Base-by-base conservation (phyloP, 345 rosid species). In the Tarenaya hassleriana region DNA sequence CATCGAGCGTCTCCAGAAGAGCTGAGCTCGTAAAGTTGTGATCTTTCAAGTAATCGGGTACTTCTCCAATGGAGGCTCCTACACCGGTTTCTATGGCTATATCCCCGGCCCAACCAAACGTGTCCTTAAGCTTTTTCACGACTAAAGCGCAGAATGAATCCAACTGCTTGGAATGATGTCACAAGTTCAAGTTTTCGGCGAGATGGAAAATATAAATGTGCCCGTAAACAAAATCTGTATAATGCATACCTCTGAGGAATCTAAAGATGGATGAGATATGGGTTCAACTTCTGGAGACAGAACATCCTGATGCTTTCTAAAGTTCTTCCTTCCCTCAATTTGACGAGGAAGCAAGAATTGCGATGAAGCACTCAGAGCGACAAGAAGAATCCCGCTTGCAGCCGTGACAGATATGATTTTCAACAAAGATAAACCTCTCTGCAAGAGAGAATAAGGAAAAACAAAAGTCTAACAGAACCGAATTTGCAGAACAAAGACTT, bases 41-140 rank as follows among this genome's bases (percentile, higher is more conserved):
- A 53, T 74, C 77, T 6, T 72, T 76, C 69, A 86, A 66, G 73
- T 74, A 82, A 33, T 60, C 67, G 52, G 95, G 88, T 47, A 80
- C 48, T 57, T 82, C 75, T 16, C 95, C 90, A 42, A 77, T 80
- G 80, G 78, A 82, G 35, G 83, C 72, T 48, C 83, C 86, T 61
- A 68, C 37, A 56, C 66, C 62, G 21, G 44, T 45, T 40, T 74
- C 90, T 14, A 45, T 32, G 43, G 44, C 47, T 44, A 78, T 62
- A 64, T 82, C 80, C 44, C 73, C 85, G 24, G 57, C 68, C 95
- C 90, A 86, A 46, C 63, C 61, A 62, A 64, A 69, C 1, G 82
- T 75, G 55, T 76, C 83, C 80, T 75, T 82, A 10, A 86, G 69
- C 80, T 74, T 82, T 57, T 67, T 77, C 67, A 80, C 41, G 17